Evolutionary conservation across 2,329 filamentous ascomycete species (phyloP).

Genomic region (Tolypocladium amazonense): DNA sequence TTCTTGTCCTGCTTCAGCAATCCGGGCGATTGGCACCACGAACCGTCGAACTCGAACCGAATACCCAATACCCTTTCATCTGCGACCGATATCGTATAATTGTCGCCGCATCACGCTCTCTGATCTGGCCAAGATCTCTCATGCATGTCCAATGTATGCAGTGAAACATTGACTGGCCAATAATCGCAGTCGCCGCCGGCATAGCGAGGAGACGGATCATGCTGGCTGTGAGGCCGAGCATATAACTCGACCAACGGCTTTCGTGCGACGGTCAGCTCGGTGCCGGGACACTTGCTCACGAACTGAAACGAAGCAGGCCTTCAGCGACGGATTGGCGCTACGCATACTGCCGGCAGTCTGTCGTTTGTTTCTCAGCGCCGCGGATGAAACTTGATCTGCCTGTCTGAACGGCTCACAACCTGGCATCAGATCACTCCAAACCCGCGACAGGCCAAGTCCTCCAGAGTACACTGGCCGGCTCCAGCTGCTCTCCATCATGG

Average conservation of each 20-base stretch:
- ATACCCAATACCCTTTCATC: not conserved
- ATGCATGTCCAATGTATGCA: not conserved
- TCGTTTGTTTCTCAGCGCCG: not conserved
- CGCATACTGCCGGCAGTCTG: not conserved
- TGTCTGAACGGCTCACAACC: not conserved
- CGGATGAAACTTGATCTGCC: not conserved
- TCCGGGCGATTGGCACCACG: not conserved
- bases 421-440: not conserved
- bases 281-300: not conserved
- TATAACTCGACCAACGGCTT: not conserved
- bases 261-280: not conserved
- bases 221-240: not conserved
- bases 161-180: not conserved
- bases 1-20: not conserved
- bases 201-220: not conserved
- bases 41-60: not conserved
- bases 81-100: not conserved
- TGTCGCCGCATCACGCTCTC: not conserved
- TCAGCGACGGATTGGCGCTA: not conserved
- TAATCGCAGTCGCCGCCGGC: not conserved
- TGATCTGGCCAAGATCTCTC: not conserved
- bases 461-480: not conserved
- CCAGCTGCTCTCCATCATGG: conserved; percentile 15
- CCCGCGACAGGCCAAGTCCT: not conserved
- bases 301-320: not conserved